Percentiles rank a stretch among this genome's conserved stretches.
phyloP scores from a whole-genome alignment of 1,139 yeast species.

The Protomyces lactucae-debilis region DNA sequence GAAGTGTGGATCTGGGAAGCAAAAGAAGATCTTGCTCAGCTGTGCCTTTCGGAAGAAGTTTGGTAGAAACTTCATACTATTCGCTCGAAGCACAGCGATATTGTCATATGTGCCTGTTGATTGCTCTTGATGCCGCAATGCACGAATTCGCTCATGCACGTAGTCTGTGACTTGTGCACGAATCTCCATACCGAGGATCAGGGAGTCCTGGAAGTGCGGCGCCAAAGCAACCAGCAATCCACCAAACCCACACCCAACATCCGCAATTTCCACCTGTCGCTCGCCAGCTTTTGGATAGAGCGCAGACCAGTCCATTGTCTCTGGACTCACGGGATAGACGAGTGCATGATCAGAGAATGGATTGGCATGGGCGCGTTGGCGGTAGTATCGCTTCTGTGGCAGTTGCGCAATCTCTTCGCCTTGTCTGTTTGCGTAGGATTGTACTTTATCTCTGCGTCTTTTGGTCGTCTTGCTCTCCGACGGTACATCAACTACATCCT shows the following conservation, averaged over 20 bases:
- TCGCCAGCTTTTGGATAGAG: slow-evolving; percentile 57
- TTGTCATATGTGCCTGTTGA: slow-evolving; percentile 55
- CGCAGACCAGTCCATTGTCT: slow-evolving; percentile 77
- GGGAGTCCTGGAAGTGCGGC: slow-evolving; percentile 63
- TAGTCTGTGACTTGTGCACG: slow-evolving; percentile 96
- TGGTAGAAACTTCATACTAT: slow-evolving; percentile 95
- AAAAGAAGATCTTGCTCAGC: slow-evolving; percentile 85
- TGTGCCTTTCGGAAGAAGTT: slow-evolving; percentile 75
- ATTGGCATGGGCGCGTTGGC: slow-evolving; percentile 97
- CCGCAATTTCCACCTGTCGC: slow-evolving; percentile 77
- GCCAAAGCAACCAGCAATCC: slow-evolving; percentile 80
- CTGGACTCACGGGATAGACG: slow-evolving; percentile 79
- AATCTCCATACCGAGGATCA: slow-evolving; percentile 67
- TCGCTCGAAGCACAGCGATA: slow-evolving; percentile 84
- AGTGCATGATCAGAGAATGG: slow-evolving; percentile 93
- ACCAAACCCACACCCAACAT: slow-evolving; percentile 97
- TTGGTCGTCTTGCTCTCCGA: not conserved
- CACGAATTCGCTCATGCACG: slow-evolving; percentile 90
- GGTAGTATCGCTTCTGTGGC: slow-evolving; percentile 69
- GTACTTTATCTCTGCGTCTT: slow-evolving; percentile 11
- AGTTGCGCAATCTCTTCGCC: slow-evolving; percentile 20
- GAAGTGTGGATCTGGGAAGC: slow-evolving; percentile 99
- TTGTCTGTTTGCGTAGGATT: slow-evolving; percentile 6
- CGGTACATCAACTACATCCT: no score
- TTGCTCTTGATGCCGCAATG: slow-evolving; percentile 54